These are phyloP conservation scores for sweet orange (Citrus sinensis) DNA, from an alignment of 345 rosid genomes.

Conservation along the genomic window DVS_A1.0 CM039163.1:2435001-2435500, in stretches of 20 bases:
- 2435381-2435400: conserved; percentile 70
- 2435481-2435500: conserved; percentile 74
- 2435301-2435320: conserved; percentile 73
- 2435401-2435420: conserved; percentile 46
- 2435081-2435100: not conserved
- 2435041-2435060: conserved; percentile 12
- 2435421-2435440: conserved; percentile 41
- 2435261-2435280: conserved; percentile 11
- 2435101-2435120: conserved; percentile 68
- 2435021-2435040: conserved; percentile 21
- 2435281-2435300: conserved; percentile 11
- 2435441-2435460: conserved; percentile 57
- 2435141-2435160: conserved; percentile 98
- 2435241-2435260: conserved; percentile 1
- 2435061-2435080: conserved; percentile 6
- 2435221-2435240: not conserved
- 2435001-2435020: conserved; percentile 92
- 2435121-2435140: conserved; percentile 90
- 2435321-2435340: conserved; percentile 57
- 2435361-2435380: conserved; percentile 54
- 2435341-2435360: conserved; percentile 55
- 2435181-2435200: conserved; percentile 90
- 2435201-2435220: conserved; percentile 12
- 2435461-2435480: conserved; percentile 90
- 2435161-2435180: conserved; percentile 99